Percentiles rank a stretch among this genome's conserved stretches.
Conservation (phyloP, 2,329 filamentous ascomycete genomes). For the Daldinia sp. region DNA sequence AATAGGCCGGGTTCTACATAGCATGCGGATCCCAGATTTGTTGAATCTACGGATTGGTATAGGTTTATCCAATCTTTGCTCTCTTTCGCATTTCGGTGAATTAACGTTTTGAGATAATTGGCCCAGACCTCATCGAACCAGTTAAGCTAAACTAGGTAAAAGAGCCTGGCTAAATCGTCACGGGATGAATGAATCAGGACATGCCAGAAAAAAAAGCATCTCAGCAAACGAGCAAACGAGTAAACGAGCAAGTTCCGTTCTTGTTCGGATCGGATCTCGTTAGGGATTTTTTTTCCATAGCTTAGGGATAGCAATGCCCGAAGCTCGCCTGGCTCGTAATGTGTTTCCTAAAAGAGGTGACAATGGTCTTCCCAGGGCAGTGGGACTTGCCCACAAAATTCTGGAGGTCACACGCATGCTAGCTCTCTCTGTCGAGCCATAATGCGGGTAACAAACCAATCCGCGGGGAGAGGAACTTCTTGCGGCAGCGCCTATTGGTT, state of each 20-base stretch:
- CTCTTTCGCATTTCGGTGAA: slow-evolving; percentile 19
- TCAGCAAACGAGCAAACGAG: slow-evolving; percentile 15
- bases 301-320: slow-evolving; percentile 20
- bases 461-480: slow-evolving; percentile 17
- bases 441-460: slow-evolving; percentile 40
- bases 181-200: slow-evolving; percentile 32
- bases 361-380: slow-evolving; percentile 33
- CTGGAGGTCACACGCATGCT: slow-evolving; percentile 41
- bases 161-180: slow-evolving; percentile 26
- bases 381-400: slow-evolving; percentile 39
- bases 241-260: slow-evolving; percentile 15
- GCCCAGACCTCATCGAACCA: slow-evolving; percentile 11
- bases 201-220: slow-evolving; percentile 21
- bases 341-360: slow-evolving; percentile 21
- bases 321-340: slow-evolving; percentile 28
- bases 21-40: slow-evolving; percentile 38
- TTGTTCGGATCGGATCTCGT: slow-evolving; percentile 26
- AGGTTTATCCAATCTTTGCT: slow-evolving; percentile 25
- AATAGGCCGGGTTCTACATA: slow-evolving; percentile 9
- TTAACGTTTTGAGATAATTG: slow-evolving; percentile 37
- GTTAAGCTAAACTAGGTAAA: slow-evolving; percentile 7
- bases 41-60: slow-evolving; percentile 27
- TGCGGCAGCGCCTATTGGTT: slow-evolving; percentile 29
- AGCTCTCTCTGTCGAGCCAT: slow-evolving; percentile 34
- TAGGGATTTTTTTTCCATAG: slow-evolving; percentile 10